These are phyloP conservation scores for Pleodorina starrii DNA, from an alignment of 139 green algal species.

Conservation along the genomic window DNA sequence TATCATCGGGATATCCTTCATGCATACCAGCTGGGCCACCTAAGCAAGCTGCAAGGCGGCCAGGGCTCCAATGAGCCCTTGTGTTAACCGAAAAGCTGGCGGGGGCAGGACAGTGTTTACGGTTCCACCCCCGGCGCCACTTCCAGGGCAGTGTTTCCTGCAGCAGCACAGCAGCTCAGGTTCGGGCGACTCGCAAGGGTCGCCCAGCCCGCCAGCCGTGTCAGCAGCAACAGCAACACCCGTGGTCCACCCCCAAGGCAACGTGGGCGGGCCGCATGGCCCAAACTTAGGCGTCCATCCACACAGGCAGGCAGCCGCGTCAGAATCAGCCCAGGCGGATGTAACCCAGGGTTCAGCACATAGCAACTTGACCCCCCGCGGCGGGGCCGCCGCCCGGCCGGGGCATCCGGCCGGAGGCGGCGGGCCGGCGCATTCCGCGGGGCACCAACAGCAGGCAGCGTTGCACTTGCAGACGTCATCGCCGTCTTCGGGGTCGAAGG, in stretches of 20 bases:
- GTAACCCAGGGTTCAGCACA: background rate
- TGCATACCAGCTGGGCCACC: background rate
- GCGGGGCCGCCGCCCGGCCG: background rate
- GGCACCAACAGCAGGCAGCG: background rate
- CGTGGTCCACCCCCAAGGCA: background rate
- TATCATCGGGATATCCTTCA: background rate
- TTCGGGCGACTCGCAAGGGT: background rate
- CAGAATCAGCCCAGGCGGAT: background rate
- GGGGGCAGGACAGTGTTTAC: constrained; percentile 37
- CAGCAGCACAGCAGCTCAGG: background rate
- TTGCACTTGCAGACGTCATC: background rate
- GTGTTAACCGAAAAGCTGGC: constrained; percentile 34
- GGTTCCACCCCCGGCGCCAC: constrained; percentile 21
- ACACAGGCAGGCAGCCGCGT: background rate
- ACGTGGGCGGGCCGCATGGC: constrained; percentile 37
- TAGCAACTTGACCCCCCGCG: constrained; percentile 14
- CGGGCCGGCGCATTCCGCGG: background rate
- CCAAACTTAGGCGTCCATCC: constrained; percentile 35
- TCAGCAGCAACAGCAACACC: background rate
- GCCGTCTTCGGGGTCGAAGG: background rate
- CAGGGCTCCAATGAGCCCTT: constrained; percentile 29
- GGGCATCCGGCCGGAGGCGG: background rate
- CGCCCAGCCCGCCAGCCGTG: background rate
- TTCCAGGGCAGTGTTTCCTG: constrained; percentile 7
- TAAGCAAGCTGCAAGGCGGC: background rate